Percentiles rank a stretch among this genome's conserved stretches.
phyloP scores from a whole-genome alignment of 176 grass and related monocot genomes.

The Eragrostis curvula region DNA sequence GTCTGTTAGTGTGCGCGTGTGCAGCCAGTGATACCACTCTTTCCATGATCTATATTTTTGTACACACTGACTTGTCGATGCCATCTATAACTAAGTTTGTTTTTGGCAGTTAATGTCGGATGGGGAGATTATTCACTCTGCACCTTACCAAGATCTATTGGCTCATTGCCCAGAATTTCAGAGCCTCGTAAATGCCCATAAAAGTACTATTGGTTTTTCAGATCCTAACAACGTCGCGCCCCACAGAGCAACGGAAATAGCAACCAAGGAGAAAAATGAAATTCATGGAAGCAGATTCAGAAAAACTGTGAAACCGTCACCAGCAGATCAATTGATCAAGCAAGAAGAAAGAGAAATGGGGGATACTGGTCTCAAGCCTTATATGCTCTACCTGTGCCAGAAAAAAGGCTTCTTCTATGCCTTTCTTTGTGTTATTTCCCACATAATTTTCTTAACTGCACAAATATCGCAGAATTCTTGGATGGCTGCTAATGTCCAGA shows the following conservation, averaged over 20 bases:
- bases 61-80: not conserved
- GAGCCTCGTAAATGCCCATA: constrained; percentile 80
- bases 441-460: constrained; percentile 65
- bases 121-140: constrained; percentile 66
- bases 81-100: constrained; percentile 10
- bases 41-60: not conserved
- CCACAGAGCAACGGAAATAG: constrained; percentile 39
- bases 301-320: constrained; percentile 39
- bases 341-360: constrained; percentile 89
- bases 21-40: too few species aligned
- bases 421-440: constrained; percentile 52
- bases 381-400: constrained; percentile 74
- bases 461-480: constrained; percentile 98
- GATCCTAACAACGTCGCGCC: constrained; percentile 42
- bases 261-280: constrained; percentile 46
- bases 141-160: constrained; percentile 64
- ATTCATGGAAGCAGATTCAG: constrained; percentile 35
- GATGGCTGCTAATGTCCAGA: constrained; percentile 92
- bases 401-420: constrained; percentile 80
- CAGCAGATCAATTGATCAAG: constrained; percentile 79
- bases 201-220: constrained; percentile 57
- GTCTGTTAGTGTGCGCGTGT: too few species aligned
- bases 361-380: constrained; percentile 79
- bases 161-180: constrained; percentile 77
- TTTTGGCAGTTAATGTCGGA: constrained; percentile 83